phyloP scores from a whole-genome alignment of 108 stramenopile genomes.

The Pseudonitzschia delicatissima region DNA sequence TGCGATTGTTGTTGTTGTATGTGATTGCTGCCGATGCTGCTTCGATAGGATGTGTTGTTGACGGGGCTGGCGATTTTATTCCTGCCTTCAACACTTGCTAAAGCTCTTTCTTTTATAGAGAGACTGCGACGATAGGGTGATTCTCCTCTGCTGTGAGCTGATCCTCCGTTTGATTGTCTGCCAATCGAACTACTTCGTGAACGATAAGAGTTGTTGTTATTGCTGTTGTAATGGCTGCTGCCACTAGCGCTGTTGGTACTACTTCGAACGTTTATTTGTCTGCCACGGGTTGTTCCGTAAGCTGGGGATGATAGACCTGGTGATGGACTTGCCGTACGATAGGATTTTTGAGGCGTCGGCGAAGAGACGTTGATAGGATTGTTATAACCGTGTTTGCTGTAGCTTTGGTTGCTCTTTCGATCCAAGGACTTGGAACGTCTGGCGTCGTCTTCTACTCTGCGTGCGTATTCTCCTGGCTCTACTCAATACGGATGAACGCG shows the following conservation, averaged over 20 bases:
- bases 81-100: slow-evolving; percentile 31
- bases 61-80: slow-evolving; percentile 10
- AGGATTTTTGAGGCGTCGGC: not conserved
- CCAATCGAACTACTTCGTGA: not conserved
- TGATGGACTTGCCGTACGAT: not conserved
- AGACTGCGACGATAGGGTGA: slow-evolving; percentile 8
- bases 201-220: not conserved
- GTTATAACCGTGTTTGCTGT: not conserved
- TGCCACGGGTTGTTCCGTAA: not conserved
- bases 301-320: not conserved
- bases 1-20: slow-evolving; percentile 11
- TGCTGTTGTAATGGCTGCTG: not conserved
- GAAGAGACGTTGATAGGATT: not conserved
- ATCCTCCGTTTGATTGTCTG: not conserved
- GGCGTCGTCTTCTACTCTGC: slow-evolving; percentile 35
- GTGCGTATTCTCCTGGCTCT: slow-evolving; percentile 55
- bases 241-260: not conserved
- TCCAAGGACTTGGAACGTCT: slow-evolving; percentile 32
- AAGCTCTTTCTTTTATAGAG: slow-evolving; percentile 39
- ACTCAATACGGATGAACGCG: slow-evolving; percentile 55
- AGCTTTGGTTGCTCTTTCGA: slow-evolving; percentile 1
- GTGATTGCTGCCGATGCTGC: slow-evolving; percentile 5
- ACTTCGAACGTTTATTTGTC: not conserved
- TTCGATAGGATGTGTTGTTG: slow-evolving; percentile 7
- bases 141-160: not conserved